Base-by-base conservation (phyloP, 768 basidiomycete genomes). In the Hypholoma sublateritium region DNA sequence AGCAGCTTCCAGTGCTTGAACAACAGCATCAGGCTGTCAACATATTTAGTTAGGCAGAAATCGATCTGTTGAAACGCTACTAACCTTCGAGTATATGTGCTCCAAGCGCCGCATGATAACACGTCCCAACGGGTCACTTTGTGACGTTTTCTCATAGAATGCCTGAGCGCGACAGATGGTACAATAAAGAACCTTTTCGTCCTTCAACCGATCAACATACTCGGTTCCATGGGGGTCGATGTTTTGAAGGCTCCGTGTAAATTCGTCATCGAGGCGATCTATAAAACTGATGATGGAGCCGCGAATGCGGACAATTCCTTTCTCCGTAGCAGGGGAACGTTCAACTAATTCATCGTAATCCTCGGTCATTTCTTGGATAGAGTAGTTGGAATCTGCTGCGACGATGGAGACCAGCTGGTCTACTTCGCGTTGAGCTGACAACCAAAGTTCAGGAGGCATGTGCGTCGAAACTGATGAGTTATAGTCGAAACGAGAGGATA, bases 141-240 rank as follows among this genome's bases (percentile, higher is more conserved):
- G 87, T 24, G 79, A 76, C 16, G 86, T 88, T 64, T 81, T 83
- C 77, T 97, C 95, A 72, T 96, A 98, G 67, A 94, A 88, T 9
- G 88, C 84, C 72, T 98, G 93, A 0, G 95, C 89, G 50, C 91
- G 89, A 71, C 92, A 93, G 62, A 99, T 93, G 32, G 93, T 95
- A 69, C 86, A 84, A 72, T 98, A 99, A 21, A 99, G 82, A 14
- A 88, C 87, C 67, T 94, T 93, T 76, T 98, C 98, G 68, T 98
- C 95, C 74, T 94, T 94, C 56, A 99, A 77, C 47, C 97, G 84
- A 68, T 98, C 97, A 43, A 99, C 90, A 68, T 99, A 99, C 72
- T 99, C 97, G n/a, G 91, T 93, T 2, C 97, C 95, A 69, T 99
- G 97, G 7, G 97, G 96, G 66, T 99, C 97, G 61, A 97, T 94